A percentile compares a stretch with the other conserved stretches of the same genome.
These are phyloP conservation scores for Centrapalus pauciflorus DNA, from an alignment of 129 eudicot species.

Conservation along the genomic window DNA sequence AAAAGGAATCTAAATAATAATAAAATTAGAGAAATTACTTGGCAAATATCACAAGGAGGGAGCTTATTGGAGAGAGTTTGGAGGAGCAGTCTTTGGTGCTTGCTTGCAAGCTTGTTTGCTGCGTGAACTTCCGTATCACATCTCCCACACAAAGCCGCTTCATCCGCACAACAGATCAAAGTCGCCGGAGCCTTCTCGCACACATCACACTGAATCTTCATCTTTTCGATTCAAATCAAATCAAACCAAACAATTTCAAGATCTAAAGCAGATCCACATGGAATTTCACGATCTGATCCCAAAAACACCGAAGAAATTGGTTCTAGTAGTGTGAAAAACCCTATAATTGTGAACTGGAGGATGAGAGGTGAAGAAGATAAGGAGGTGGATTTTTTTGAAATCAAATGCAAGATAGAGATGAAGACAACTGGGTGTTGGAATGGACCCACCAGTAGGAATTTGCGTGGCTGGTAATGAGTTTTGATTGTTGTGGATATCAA, in stretches of 20 bases:
- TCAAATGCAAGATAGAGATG: constrained; percentile 28
- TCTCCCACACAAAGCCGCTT: constrained; percentile 86
- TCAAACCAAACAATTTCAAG: neutral
- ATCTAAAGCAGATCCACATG: constrained; percentile 11
- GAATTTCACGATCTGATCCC: neutral
- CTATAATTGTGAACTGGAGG: neutral
- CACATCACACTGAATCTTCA: constrained; percentile 99
- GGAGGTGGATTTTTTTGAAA: constrained; percentile 14
- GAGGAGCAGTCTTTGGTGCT: constrained; percentile 83
- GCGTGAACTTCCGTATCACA: constrained; percentile 94
- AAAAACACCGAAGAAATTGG: neutral
- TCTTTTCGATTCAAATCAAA: constrained; percentile 1
- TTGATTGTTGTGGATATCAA: neutral
- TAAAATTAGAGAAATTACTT: constrained; percentile 31
- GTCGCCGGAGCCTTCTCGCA: constrained; percentile 95
- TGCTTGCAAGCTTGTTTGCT: constrained; percentile 94
- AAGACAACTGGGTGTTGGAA: constrained; percentile 1
- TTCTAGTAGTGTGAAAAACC: constrained; percentile 3
- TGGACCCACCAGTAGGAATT: constrained; percentile 11
- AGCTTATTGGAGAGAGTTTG: constrained; percentile 68
- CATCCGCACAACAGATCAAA: constrained; percentile 95
- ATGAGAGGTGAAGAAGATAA: constrained; percentile 27
- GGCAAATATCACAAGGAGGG: constrained; percentile 97
- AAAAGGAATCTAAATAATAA: no score
- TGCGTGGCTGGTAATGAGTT: constrained; percentile 26